A percentile compares a stretch with the other conserved stretches of the same genome.
Conservation (phyloP, 306 rosid species). For the Boehmeria nivea region DNA sequence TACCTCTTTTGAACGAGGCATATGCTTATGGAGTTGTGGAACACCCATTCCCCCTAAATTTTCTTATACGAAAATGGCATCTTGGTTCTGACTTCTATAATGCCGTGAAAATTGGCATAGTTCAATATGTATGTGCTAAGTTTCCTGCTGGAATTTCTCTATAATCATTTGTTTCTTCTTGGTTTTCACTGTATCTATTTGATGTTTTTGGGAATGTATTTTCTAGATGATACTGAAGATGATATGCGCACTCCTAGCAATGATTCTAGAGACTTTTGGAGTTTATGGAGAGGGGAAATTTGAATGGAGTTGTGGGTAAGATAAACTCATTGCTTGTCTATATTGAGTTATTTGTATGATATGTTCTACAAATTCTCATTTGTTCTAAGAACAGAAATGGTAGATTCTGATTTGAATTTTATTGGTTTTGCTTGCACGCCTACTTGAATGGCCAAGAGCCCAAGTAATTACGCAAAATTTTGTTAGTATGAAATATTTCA, state of each 20-base stretch:
- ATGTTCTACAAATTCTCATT: too few relatives aligned
- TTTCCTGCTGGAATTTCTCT: conserved; percentile 23
- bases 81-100: conserved; percentile 90
- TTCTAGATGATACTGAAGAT: conserved; percentile 89
- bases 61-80: conserved; percentile 68
- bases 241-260: conserved; percentile 93
- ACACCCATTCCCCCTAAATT: conserved; percentile 95
- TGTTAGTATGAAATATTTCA: too few relatives aligned
- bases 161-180: neutral
- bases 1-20: conserved; percentile 76
- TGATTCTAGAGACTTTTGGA: conserved; percentile 84
- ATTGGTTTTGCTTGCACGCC: too few relatives aligned
- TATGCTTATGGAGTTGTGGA: conserved; percentile 88
- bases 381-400: too few relatives aligned
- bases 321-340: neutral
- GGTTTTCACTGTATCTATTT: conserved; percentile 11
- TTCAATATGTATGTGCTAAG: conserved; percentile 78
- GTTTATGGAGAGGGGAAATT: conserved; percentile 97
- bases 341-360: too few relatives aligned
- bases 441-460: too few relatives aligned
- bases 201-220: conserved; percentile 26
- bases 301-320: conserved; percentile 94
- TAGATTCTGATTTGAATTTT: too few relatives aligned
- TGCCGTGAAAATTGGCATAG: conserved; percentile 97
- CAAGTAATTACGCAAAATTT: too few relatives aligned